A percentile compares a stretch with the other conserved stretches of the same genome.
phyloP scores from a whole-genome alignment of 768 basidiomycete species.

The Amanita rimosa region DNA sequence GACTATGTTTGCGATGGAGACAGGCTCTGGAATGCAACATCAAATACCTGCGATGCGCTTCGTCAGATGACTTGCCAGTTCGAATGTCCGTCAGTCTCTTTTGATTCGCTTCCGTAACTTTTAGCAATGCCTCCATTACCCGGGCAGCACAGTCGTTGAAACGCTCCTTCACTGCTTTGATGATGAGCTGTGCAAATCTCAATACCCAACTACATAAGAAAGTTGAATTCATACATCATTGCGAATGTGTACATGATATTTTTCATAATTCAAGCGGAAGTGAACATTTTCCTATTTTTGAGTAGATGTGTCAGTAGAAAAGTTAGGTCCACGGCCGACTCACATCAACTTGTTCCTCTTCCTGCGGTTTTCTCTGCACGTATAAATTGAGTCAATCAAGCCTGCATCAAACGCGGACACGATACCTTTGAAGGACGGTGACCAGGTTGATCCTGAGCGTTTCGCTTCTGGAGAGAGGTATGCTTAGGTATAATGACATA shows the following conservation, averaged over 20 bases:
- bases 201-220: background rate
- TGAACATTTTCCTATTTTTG: slow-evolving; percentile 49
- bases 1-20: slow-evolving; percentile 53
- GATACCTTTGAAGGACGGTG: slow-evolving; percentile 45
- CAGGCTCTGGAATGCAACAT: slow-evolving; percentile 35
- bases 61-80: slow-evolving; percentile 35
- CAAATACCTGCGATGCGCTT: background rate
- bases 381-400: background rate
- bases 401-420: slow-evolving; percentile 1
- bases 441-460: slow-evolving; percentile 35
- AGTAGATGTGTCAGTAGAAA: slow-evolving; percentile 4
- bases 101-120: slow-evolving; percentile 58
- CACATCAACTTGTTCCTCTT: slow-evolving; percentile 62
- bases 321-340: slow-evolving; percentile 14
- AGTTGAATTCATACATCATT: slow-evolving; percentile 53
- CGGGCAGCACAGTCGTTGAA: slow-evolving; percentile 68
- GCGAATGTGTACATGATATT: slow-evolving; percentile 77
- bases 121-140: slow-evolving; percentile 63
- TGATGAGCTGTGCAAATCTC: slow-evolving; percentile 49
- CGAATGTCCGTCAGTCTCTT: slow-evolving; percentile 46
- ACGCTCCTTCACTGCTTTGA: slow-evolving; percentile 62
- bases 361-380: slow-evolving; percentile 33
- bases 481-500: slow-evolving; percentile 5
- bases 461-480: slow-evolving; percentile 41
- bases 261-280: slow-evolving; percentile 84